Conservation (phyloP, 2,329 filamentous ascomycete genomes). For the Colletotrichum tanaceti region DNA sequence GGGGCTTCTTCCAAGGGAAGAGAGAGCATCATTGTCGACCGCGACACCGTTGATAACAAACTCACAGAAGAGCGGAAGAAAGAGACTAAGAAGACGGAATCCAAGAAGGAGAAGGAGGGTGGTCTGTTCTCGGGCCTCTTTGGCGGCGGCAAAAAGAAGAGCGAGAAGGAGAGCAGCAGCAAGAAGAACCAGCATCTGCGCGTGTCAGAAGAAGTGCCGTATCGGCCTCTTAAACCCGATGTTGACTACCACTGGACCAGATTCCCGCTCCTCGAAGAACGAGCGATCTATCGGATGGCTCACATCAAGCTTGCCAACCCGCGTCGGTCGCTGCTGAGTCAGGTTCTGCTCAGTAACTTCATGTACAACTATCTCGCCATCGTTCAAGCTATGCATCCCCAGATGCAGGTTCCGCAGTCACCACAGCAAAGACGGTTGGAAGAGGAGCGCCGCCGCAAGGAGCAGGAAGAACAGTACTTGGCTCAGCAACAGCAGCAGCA, state of each 20-base stretch:
- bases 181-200: slow-evolving; percentile 82
- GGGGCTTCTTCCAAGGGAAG: slow-evolving; percentile 72
- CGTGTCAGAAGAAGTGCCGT: slow-evolving; percentile 81
- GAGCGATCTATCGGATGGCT: slow-evolving; percentile 98
- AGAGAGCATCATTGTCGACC: slow-evolving; percentile 86
- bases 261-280: slow-evolving; percentile 94
- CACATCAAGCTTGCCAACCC: slow-evolving; percentile 99
- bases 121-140: slow-evolving; percentile 95
- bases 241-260: slow-evolving; percentile 96
- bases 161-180: slow-evolving; percentile 76
- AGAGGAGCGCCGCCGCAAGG: slow-evolving; percentile 63
- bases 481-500: slow-evolving; percentile 59
- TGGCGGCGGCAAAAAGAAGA: slow-evolving; percentile 88
- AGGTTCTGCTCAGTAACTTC: slow-evolving; percentile 97
- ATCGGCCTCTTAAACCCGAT: slow-evolving; percentile 81
- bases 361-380: slow-evolving; percentile 99
- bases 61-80: slow-evolving; percentile 87
- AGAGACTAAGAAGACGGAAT: slow-evolving; percentile 79
- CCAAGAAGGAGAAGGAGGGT: slow-evolving; percentile 93
- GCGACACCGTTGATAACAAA: slow-evolving; percentile 77
- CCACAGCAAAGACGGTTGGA: slow-evolving; percentile 76
- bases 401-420: slow-evolving; percentile 89
- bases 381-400: slow-evolving; percentile 98
- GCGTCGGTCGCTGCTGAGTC: slow-evolving; percentile 88
- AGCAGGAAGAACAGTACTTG: slow-evolving; percentile 61